Base-by-base conservation (phyloP, 306 rosid genomes). In the Cucurbita argyrosperma region DNA sequence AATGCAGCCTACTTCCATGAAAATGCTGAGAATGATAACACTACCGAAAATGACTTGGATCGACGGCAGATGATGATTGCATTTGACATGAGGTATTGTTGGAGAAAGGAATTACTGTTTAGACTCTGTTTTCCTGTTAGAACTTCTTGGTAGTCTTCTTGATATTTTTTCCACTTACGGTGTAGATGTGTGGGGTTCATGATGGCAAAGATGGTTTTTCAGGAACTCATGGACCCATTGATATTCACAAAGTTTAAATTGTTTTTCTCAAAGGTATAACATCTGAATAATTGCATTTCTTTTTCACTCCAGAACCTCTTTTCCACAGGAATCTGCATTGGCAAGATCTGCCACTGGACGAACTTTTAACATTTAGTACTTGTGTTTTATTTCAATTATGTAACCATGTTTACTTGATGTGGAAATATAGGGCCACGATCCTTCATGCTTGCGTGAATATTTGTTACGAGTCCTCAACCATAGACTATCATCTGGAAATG, bases 51-150 rank as follows among this genome's bases (percentile, higher is more conserved):
- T 75, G 81, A 81, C 76, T n/a, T 83, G 80, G 96, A 84, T 81
- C 86, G 99, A 85, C 91, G 97, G 57, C 88, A 89, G 65, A 94
- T 91, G 99, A 94, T 94, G 97, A 91, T 94, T 80, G 99, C 99
- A 77, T 94, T 94, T 85, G 99, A 94, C 78, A 88, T 94, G 99
- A 87, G 99, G 99, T 94, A 89, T 21, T 53, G 46, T n/a, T 23
- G 76, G 72, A 66, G 60, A 63, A 69, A 49, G 49, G 69, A 15
- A 58, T 74, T 30, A 8, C 47, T 40, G 10, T 10, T 37, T 50
- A 64, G 16, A 1, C 19, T 26, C 21, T 40, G 18, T 60, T 76
- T 76, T 70, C 46, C 59, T 12, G 64, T n/a, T 11, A 46, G 65
- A 46, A 46, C 46, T 8, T 72, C 72, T 49, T 42, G 68, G 53